Base-by-base conservation (phyloP, 2,329 filamentous ascomycete genomes). In the Neoscytalidium dimidiatum region DNA sequence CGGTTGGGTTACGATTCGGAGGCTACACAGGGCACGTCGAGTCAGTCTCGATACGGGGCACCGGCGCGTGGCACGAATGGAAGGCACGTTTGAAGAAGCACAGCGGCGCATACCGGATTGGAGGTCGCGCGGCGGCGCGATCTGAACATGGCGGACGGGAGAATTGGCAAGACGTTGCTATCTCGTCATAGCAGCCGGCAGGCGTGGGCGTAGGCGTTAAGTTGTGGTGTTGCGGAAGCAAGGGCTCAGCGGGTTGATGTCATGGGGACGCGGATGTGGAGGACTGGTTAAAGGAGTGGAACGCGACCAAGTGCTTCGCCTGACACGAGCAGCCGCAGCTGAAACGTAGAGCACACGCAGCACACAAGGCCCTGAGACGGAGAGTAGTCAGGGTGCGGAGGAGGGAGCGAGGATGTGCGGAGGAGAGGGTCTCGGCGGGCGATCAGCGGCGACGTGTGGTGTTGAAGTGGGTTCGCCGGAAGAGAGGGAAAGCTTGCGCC, bases 81-180 rank as follows among this genome's bases (percentile, higher is more conserved):
- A 56, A 56, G 61, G n/a, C 38, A 23, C n/a, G 63, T 63, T 71
- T 68, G 62, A 70, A 69, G 65, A 70, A 74, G 77, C n/a, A 70
- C 67, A 73, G 71, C 23, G 66, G 64, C 63, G 68, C 74, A 41
- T 71, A 77, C 75, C 68, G 74, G 74, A 66, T 73, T 75, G 46
- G 74, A 76, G 41, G 71, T 67, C 23, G 74, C 74, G 62, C 75
- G 66, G 64, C 71, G 66, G 29, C 74, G 72, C 21, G 33, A 53
- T 57, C 69, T 66, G 67, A 77, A 77, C 74, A 77, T 65, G 70
- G 68, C 64, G 60, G 29, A 69, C 26, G 4, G 46, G 38, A n/a
- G 35, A 17, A 17, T 33, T 11, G 33, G 46, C 46, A 33, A 21
- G 44, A 26, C 28, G 35, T 26, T 60, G 56, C 52, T 51, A 49